phyloP scores from a whole-genome alignment of 352 stramenopile genomes.

The Pythium chondricola region DNA sequence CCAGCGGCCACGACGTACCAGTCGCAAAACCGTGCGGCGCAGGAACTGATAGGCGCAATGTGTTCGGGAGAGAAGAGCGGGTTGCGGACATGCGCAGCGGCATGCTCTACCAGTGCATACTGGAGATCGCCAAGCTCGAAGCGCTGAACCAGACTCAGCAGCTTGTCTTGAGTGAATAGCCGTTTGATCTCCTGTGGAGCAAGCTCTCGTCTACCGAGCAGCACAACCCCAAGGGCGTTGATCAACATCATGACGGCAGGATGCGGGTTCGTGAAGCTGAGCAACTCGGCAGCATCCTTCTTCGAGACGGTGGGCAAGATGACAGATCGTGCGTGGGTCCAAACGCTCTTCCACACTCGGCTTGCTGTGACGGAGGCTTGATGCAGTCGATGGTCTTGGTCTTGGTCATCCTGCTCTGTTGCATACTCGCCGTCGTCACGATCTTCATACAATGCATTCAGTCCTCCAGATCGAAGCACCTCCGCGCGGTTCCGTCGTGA shows the following conservation, averaged over 20 bases:
- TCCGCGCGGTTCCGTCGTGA: neutral
- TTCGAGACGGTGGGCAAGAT: constrained; percentile 31
- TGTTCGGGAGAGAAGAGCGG: constrained; percentile 52
- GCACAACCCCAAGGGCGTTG: constrained; percentile 43
- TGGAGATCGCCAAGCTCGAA: constrained; percentile 40
- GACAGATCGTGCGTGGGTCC: constrained; percentile 21
- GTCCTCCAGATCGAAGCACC: neutral
- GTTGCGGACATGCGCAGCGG: constrained; percentile 52
- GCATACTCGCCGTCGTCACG: constrained; percentile 3
- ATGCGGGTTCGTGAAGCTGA: constrained; percentile 75
- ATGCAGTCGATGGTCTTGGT: neutral
- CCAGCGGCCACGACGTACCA: constrained; percentile 34
- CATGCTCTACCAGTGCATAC: constrained; percentile 24
- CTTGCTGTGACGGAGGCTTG: neutral
- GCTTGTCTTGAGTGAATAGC: constrained; percentile 56
- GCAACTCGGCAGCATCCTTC: constrained; percentile 68
- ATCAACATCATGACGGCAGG: constrained; percentile 75
- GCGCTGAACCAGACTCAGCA: constrained; percentile 36
- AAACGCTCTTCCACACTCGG: constrained; percentile 32
- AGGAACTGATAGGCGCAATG: constrained; percentile 78
- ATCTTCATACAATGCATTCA: constrained; percentile 7
- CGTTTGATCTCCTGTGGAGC: constrained; percentile 48
- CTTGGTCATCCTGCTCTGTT: neutral
- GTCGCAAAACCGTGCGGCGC: constrained; percentile 86
- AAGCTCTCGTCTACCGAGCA: constrained; percentile 32